Base-by-base conservation (phyloP, 768 basidiomycete species). In the Leucocoprinus sp. region DNA sequence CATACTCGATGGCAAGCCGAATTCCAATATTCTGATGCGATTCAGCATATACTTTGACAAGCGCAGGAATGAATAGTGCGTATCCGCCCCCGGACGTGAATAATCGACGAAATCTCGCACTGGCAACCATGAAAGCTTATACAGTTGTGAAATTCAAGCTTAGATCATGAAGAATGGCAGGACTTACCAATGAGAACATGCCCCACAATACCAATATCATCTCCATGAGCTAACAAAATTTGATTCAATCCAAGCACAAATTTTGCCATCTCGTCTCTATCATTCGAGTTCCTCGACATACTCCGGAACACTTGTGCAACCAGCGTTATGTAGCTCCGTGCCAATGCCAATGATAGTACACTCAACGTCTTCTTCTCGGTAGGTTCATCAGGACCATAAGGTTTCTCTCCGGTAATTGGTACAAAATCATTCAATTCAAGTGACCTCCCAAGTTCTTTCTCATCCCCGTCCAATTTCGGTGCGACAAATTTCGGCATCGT, bases 181-280 rank as follows among this genome's bases (percentile, higher is more conserved):
- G 22, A 52, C 76, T 55, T 53, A 87, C 85, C 82, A 22, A 87
- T 79, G 57, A 88, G 64, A 5, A 78, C 71, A 50, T 86, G 85
- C 28, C 74, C 70, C n/a, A 90, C 77, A 42, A 88, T 77, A n/a
- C 80, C 82, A 36, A 83, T 74, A 54, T 88, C 86, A 53, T 80
- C 72, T 3, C 82, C 80, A 60, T 88, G 84, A 2, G 62, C 64
- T 23, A 85, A 62, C 14, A 90, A 62, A 34, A 84, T 80, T 4
- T 75, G 72, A 58, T 85, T 88, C 15, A 88, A 55, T 2, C 84
- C 82, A 57, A 88, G 84, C 15, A 86, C 61, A 8, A 84, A 67
- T 18, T 78, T 54, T 0, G 75, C 75, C 12, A 90, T 65, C 53
- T 90, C 86, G 37, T 70, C 71, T 9, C 80, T 70, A 50, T 85